Conservation (phyloP, 2,329 filamentous ascomycete species). For the Cryphonectria radicalis region DNA sequence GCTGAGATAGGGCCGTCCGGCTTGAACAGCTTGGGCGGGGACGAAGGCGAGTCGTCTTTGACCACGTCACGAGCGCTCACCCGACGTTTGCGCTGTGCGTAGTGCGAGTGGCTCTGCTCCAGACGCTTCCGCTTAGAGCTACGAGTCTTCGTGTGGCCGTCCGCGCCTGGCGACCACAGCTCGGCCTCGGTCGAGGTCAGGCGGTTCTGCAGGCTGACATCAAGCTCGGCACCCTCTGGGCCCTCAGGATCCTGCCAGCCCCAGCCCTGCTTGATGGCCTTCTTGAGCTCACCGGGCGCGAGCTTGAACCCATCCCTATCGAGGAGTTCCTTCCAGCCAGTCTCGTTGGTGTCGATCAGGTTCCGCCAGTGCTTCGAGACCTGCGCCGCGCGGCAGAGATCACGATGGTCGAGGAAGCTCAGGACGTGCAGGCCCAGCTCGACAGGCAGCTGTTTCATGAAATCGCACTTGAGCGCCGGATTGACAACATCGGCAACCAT, state of each 20-base stretch:
- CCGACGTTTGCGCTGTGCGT: slow-evolving; percentile 59
- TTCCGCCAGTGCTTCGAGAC: slow-evolving; percentile 94
- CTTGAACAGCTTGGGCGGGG: slow-evolving; percentile 53
- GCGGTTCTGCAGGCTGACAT: slow-evolving; percentile 67
- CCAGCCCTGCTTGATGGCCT: slow-evolving; percentile 90
- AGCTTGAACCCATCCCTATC: slow-evolving; percentile 82
- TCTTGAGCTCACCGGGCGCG: slow-evolving; percentile 79
- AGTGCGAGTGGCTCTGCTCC: slow-evolving; percentile 47
- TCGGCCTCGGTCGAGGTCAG: slow-evolving; percentile 60
- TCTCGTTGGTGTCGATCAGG: slow-evolving; percentile 90
- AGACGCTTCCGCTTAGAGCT: slow-evolving; percentile 62
- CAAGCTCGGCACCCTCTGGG: slow-evolving; percentile 75
- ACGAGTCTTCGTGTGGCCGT: slow-evolving; percentile 47
- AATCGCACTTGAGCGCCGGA: slow-evolving; percentile 92
- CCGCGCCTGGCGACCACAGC: slow-evolving; percentile 49
- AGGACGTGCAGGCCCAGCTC: slow-evolving; percentile 89
- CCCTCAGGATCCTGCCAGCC: slow-evolving; percentile 92
- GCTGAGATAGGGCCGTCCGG: slow-evolving; percentile 86
- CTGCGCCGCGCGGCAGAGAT: slow-evolving; percentile 87
- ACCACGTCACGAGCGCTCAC: slow-evolving; percentile 52
- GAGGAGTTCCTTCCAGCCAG: slow-evolving; percentile 91
- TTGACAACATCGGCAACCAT: slow-evolving; percentile 91
- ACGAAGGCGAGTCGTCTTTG: slow-evolving; percentile 47
- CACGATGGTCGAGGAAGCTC: slow-evolving; percentile 81
- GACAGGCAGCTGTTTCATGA: slow-evolving; percentile 78